Base-by-base conservation (phyloP, 129 eudicot genomes). In the Apium graveolens region DNA sequence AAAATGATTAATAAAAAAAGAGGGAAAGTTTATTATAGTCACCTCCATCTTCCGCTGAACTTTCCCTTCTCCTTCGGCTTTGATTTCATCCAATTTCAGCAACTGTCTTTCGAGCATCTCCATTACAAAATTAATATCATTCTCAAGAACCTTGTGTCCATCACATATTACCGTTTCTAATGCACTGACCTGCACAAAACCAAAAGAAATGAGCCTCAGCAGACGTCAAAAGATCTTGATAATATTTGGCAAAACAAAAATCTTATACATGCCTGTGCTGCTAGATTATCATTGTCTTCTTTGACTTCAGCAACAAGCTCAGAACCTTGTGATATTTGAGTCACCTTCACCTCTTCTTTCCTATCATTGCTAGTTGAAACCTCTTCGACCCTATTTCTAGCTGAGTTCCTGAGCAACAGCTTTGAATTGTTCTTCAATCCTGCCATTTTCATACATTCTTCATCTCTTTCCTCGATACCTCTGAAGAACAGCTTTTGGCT, bases 101-200 rank as follows among this genome's bases (percentile, higher is more conserved):
- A 95, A 74, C 78, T 91, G 94, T 73, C 93, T 89, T 97, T 87
- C 89, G 4, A 95, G 92, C 92, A 95, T 87, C 84, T 95, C 97
- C 18, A 92, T 84, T 79, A 85, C 44, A 71, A 85, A 83, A 39
- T 86, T 35, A 75, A 95, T 81, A 65, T 92, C 91, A 78, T 86
- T 90, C 24, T 90, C 94, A 3, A 91, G 87, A 66, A 92, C 91
- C 82, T 90, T 88, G 38, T 84, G 86, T 66, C 98, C 97, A n/a
- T 88, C 79, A 76, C 79, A 37, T 49, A 92, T 87, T 29, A 89
- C 86, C 16, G 86, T 85, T 86, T 87, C 85, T 81, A 95, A 57
- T 60, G 96, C 85, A 42, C 78, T 84, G 55, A 90, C 96, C 98
- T 95, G 76, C 70, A 42, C 48, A 29, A 74, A 72, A 44, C 24